Base-by-base conservation (phyloP, 2,329 filamentous ascomycete genomes). In the Bimuria novae-zelandiae region DNA sequence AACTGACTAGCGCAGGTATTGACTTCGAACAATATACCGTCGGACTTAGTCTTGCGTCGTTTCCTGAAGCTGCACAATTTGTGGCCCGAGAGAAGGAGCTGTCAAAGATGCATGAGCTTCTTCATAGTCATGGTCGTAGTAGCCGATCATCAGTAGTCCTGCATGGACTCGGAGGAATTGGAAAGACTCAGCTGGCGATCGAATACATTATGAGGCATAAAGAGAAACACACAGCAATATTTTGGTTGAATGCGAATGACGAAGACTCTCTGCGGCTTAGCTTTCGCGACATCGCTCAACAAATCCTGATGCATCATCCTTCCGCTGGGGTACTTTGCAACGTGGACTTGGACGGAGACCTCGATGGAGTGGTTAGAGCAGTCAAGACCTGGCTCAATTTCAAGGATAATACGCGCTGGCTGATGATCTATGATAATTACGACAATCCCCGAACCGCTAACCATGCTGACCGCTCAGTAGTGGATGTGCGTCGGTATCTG, bases 241-340 rank as follows among this genome's bases (percentile, higher is more conserved):
- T 80, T 54, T 81, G 76, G 78, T 42, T 81, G 4, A 75, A 80
- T 55, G 69, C 67, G 11, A 75, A 62, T 33, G 69, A 74, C 23
- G 67, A 75, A 59, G 53, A 61, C 16, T 70, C 70, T 4, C 49
- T 80, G 2, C 65, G 71, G 52, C 65, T 70, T 36, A 76, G 75
- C 58, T 76, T 73, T 57, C 37, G 47, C 2, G 48, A 56, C 30
- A 57, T 64, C 4, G 71, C 71, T 16, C 47, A 54, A 41, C 62
- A 61, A 51, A 69, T 78, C 32, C 42, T 63, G 3, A 55, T 47
- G 10, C 10, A 72, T 39, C 44, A 73, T 47, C 61, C 67, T 14
- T 59, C 52, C 7, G 44, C 60, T 17, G 56, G 22, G 25, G 48
- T 63, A 14, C 39, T 75, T n/a, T 43, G 52, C 23, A 63, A 37